These are phyloP conservation scores for Solanum clarkiae DNA, from an alignment of 257 asterid species.

Conservation along the genomic window DNA sequence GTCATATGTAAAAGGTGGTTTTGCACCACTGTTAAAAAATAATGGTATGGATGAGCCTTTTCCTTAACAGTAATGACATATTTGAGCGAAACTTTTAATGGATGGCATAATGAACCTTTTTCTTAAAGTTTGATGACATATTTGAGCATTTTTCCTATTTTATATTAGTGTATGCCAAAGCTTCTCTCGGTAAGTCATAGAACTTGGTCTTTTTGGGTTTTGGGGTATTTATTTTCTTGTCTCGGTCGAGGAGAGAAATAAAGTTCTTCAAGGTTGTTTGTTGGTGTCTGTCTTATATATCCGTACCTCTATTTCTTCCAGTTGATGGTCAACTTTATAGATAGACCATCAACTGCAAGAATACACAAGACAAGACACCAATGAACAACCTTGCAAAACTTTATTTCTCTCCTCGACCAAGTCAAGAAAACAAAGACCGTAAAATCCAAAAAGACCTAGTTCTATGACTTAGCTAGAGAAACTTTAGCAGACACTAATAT, in stretches of 20 bases:
- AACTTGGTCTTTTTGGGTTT: conserved; percentile 22
- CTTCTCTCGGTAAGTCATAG: conserved; percentile 23
- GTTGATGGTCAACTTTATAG: conserved; percentile 12
- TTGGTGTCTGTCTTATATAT: conserved; percentile 23
- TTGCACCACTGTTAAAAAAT: too few species aligned
- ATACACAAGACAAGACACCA: conserved; percentile 26
- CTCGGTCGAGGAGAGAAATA: conserved; percentile 24
- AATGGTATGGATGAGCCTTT: too few species aligned
- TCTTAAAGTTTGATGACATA: too few species aligned
- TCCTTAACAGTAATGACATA: too few species aligned
- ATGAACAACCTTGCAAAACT: conserved; percentile 13
- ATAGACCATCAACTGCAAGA: conserved; percentile 16
- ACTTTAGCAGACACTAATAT: conserved; percentile 18
- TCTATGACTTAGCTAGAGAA: conserved; percentile 25
- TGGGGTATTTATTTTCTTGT: conserved; percentile 27
- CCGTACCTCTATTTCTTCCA: conserved; percentile 21
- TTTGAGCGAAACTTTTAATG: too few species aligned
- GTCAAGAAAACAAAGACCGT: conserved; percentile 26
- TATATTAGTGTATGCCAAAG: conserved; percentile 18
- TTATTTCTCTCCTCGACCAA: conserved; percentile 26
- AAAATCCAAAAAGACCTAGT: conserved; percentile 21
- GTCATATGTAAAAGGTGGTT: too few species aligned
- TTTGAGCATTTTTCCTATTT: background rate
- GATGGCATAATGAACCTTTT: too few species aligned
- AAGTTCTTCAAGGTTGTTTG: conserved; percentile 15